Percentiles rank a stretch among this genome's conserved stretches.
These are phyloP conservation scores for Boletus rufocinnamomeus DNA, from an alignment of 768 basidiomycete genomes.

Conservation along the genomic window DNA sequence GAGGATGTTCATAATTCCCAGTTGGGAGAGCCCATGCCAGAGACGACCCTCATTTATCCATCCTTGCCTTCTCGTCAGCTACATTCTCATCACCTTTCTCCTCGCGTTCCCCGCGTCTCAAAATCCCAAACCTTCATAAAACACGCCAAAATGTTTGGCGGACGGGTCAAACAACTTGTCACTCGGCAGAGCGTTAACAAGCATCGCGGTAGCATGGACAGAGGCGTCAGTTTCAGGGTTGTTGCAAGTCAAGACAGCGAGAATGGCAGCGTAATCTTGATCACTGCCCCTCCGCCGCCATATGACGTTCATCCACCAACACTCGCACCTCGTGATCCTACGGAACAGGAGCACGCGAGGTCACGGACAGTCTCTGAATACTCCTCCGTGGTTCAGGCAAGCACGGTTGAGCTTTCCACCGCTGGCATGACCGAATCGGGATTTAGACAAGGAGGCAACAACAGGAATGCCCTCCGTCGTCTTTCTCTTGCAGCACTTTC, in stretches of 20 bases:
- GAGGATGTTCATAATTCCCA: slow-evolving; percentile 14
- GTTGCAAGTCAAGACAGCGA: slow-evolving; percentile 32
- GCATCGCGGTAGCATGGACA: slow-evolving; percentile 24
- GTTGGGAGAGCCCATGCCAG: slow-evolving; percentile 11
- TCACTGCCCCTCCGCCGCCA: slow-evolving; percentile 33
- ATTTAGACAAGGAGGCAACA: slow-evolving; percentile 19
- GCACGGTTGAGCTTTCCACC: slow-evolving; percentile 11
- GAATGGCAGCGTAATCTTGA: slow-evolving; percentile 33
- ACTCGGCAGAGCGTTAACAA: slow-evolving; percentile 12
- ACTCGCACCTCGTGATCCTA: slow-evolving; percentile 7
- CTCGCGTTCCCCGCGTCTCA: slow-evolving; percentile 5
- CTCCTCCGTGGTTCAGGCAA: slow-evolving; percentile 23
- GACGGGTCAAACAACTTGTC: slow-evolving; percentile 32
- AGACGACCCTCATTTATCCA: slow-evolving; percentile 3
- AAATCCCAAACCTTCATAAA: slow-evolving; percentile 26
- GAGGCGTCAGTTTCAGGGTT: slow-evolving; percentile 19
- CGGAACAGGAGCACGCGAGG: slow-evolving; percentile 12
- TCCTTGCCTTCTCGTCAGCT: slow-evolving; percentile 11
- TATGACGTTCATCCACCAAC: slow-evolving; percentile 18
- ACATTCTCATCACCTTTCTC: slow-evolving; percentile 2
- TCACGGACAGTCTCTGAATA: slow-evolving; percentile 26
- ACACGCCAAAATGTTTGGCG: slow-evolving; percentile 31
- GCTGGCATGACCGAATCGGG: slow-evolving; percentile 9
- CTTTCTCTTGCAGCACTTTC: slow-evolving; percentile 36
- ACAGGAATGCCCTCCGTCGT: slow-evolving; percentile 29